Evolutionary conservation across 2,329 filamentous ascomycete species (phyloP).

Genomic region (Myriosclerotinia duriaeana): DNA sequence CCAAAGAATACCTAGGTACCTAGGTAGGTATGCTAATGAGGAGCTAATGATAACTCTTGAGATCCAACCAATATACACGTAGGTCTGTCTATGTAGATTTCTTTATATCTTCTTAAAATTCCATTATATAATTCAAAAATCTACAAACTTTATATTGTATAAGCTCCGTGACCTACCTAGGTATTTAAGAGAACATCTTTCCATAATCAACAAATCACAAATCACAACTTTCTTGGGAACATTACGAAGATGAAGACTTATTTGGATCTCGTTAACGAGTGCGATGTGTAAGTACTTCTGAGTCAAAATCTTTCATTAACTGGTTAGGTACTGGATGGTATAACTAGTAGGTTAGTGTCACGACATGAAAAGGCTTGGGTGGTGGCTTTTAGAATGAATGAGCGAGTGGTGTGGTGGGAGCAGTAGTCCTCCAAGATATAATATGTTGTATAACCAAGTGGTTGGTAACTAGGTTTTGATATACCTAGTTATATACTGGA

Average conservation of each 20-base stretch:
- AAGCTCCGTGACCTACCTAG: too few relatives aligned
- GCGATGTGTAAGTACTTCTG: conserved; percentile 51
- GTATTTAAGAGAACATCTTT: too few relatives aligned
- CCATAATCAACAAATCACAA: neutral
- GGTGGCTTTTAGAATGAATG: neutral
- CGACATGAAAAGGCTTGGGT: neutral
- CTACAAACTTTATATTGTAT: too few relatives aligned
- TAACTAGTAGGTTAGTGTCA: neutral
- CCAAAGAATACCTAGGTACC: too few relatives aligned
- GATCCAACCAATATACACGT: neutral
- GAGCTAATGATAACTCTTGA: neutral
- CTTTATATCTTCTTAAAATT: neutral
- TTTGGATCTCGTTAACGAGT: conserved; percentile 54
- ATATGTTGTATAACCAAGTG: neutral
- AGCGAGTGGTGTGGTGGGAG: neutral
- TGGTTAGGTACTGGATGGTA: neutral
- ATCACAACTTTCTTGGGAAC: neutral
- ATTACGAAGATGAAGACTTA: conserved; percentile 40
- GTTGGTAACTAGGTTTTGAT: neutral
- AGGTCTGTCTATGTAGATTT: neutral
- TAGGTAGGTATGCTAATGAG: too few relatives aligned
- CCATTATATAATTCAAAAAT: neutral
- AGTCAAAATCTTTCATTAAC: neutral
- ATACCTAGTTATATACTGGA: neutral
- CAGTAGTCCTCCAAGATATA: neutral